Percentiles rank a stretch among this genome's conserved stretches.
Evolutionary conservation across 306 rosid species (phyloP).

Genomic region (Trichosanthes truncata): DNA sequence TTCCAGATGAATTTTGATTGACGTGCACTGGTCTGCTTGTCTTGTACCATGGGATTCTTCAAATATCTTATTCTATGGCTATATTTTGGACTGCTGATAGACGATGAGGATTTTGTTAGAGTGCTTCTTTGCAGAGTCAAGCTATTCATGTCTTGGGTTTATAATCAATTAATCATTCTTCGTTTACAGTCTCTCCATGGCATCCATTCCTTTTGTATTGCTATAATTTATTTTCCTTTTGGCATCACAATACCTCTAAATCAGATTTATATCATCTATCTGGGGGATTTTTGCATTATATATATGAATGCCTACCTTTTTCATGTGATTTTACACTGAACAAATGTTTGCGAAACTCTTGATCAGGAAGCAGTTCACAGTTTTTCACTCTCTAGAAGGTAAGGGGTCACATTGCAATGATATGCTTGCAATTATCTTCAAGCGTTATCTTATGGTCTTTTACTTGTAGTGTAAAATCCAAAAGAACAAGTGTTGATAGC

Average conservation of each 20-base stretch:
- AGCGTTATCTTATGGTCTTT: not conserved
- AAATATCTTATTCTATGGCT: not conserved
- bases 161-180: not conserved
- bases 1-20: not conserved
- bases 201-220: not conserved
- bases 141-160: not conserved
- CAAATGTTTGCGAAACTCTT: not conserved
- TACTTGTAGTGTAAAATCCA: constrained; percentile 5
- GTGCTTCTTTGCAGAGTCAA: not conserved
- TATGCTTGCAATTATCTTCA: not conserved
- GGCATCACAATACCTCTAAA: not conserved
- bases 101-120: not conserved
- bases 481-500: not conserved
- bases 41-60: not conserved
- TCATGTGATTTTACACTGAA: not conserved
- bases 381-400: not conserved
- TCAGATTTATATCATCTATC: not conserved
- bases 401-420: not conserved
- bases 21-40: not conserved
- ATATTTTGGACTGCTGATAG: not conserved
- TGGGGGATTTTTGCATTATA: not conserved
- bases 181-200: not conserved
- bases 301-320: not conserved
- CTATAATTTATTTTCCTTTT: not conserved
- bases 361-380: not conserved